Evolutionary conservation across 176 grass and related monocot species (phyloP).

Genomic region (Oryza meridionalis): DNA sequence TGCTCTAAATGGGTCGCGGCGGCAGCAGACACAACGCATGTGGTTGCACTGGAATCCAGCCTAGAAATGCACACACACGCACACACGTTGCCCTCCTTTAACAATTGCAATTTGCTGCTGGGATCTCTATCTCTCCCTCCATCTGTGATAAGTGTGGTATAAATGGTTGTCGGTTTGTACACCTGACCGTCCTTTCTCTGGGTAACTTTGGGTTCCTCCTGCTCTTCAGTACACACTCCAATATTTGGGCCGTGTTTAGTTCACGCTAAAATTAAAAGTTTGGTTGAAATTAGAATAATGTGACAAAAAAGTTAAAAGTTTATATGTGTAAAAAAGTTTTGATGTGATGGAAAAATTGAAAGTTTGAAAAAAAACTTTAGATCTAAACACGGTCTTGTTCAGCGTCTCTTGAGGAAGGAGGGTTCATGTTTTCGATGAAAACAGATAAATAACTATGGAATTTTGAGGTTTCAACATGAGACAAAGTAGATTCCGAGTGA

Average conservation of each 20-base stretch:
- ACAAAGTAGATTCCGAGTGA: no score
- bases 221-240: not conserved
- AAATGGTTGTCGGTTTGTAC: slow-evolving; percentile 29
- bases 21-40: slow-evolving; percentile 37
- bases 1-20: not conserved
- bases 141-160: not conserved
- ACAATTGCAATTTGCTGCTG: not conserved
- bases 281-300: no score
- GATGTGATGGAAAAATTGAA: no score
- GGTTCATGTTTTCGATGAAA: no score
- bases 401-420: no score
- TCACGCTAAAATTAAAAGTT: no score
- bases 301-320: no score
- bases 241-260: not conserved
- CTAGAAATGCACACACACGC: slow-evolving; percentile 7
- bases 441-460: no score
- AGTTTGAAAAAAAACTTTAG: no score
- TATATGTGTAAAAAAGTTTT: no score
- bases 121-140: not conserved
- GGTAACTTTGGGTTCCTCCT: slow-evolving; percentile 8
- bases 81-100: not conserved
- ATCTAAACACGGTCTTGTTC: not conserved
- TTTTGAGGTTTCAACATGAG: no score
- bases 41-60: slow-evolving; percentile 49
- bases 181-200: slow-evolving; percentile 16